phyloP scores from a whole-genome alignment of 805 yeast species.

The Candida parachauliodes region DNA sequence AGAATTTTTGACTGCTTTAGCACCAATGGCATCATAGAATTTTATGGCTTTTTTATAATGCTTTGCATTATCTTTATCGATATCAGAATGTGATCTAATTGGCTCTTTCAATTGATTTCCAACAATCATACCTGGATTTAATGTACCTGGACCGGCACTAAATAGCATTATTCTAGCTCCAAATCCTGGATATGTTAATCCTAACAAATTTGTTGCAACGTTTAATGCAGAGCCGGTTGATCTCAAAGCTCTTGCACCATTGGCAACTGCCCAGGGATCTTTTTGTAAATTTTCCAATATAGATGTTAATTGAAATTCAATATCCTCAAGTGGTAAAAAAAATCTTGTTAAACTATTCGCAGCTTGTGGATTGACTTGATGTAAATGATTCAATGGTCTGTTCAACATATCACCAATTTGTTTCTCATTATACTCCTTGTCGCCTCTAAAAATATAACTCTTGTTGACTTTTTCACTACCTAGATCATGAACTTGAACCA shows the following conservation, averaged over 20 bases:
- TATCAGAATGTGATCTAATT: slow-evolving; percentile 94
- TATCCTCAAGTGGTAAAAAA: slow-evolving; percentile 67
- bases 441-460: slow-evolving; percentile 84
- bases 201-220: slow-evolving; percentile 78
- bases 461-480: slow-evolving; percentile 61
- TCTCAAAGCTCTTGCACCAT: slow-evolving; percentile 81
- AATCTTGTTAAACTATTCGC: slow-evolving; percentile 50
- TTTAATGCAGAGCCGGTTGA: slow-evolving; percentile 91
- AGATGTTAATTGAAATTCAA: slow-evolving; percentile 79
- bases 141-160: slow-evolving; percentile 93
- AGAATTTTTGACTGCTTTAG: slow-evolving; percentile 64
- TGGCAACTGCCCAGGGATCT: slow-evolving; percentile 88
- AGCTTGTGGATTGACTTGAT: slow-evolving; percentile 20
- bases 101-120: slow-evolving; percentile 91
- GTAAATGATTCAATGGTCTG: slow-evolving; percentile 25
- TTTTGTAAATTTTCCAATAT: slow-evolving; percentile 71
- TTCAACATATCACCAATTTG: slow-evolving; percentile 54
- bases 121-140: slow-evolving; percentile 92
- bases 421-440: slow-evolving; percentile 75
- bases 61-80: slow-evolving; percentile 83
- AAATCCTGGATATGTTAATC: slow-evolving; percentile 75
- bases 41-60: slow-evolving; percentile 84
- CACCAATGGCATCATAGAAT: slow-evolving; percentile 72
- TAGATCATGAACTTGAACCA: slow-evolving; percentile 85
- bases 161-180: slow-evolving; percentile 89